These are phyloP conservation scores for Mycena galopus DNA, from an alignment of 768 basidiomycete genomes.

Conservation along the genomic window DNA sequence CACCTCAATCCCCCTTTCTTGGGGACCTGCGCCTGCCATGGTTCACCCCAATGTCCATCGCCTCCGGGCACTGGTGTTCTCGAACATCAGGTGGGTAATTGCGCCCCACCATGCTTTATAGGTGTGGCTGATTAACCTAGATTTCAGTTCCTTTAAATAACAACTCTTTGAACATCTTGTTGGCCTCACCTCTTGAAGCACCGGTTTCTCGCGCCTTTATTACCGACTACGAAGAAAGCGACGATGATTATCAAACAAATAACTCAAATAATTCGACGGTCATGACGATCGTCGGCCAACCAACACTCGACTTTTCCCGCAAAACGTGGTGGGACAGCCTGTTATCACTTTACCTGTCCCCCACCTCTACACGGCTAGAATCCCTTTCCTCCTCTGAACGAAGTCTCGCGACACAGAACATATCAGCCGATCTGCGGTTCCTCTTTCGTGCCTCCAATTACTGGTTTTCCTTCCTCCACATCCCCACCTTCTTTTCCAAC, in stretches of 20 bases:
- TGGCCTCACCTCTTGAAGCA: conserved; percentile 35
- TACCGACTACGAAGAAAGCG: conserved; percentile 46
- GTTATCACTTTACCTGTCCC: conserved; percentile 64
- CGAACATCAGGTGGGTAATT: conserved; percentile 35
- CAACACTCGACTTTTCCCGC: conserved; percentile 75
- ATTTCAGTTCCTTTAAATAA: conserved; percentile 30
- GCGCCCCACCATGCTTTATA: neutral
- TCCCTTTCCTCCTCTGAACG: conserved; percentile 58
- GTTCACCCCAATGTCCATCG: conserved; percentile 44
- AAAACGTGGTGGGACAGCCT: conserved; percentile 88
- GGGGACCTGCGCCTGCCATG: conserved; percentile 46
- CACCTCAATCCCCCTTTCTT: conserved; percentile 12
- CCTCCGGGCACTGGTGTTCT: neutral
- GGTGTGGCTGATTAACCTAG: conserved; percentile 31
- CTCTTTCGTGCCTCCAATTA: conserved; percentile 75
- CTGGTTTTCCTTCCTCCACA: conserved; percentile 82
- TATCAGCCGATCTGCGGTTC: conserved; percentile 71
- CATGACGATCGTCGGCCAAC: conserved; percentile 61
- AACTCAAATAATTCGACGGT: neutral
- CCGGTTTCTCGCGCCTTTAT: conserved; percentile 40
- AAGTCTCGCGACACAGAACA: conserved; percentile 56
- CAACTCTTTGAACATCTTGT: conserved; percentile 16
- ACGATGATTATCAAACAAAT: conserved; percentile 32
- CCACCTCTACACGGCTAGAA: conserved; percentile 47
- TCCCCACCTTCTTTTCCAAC: conserved; percentile 74